These are phyloP conservation scores for Asterionellopsis glacialis DNA, from an alignment of 108 stramenopile genomes.

Conservation along the genomic window DNA sequence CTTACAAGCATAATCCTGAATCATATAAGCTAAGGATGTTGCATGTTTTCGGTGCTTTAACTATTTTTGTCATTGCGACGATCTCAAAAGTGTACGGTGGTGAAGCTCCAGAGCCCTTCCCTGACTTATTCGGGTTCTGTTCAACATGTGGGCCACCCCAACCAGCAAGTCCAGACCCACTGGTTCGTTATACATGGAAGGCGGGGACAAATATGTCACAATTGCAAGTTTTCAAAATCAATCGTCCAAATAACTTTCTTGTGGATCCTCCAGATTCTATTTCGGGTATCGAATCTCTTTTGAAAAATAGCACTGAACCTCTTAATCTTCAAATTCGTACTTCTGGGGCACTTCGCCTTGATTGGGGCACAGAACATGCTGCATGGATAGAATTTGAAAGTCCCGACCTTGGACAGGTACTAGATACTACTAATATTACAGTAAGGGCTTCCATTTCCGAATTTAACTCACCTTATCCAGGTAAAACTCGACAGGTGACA, in stretches of 20 bases:
- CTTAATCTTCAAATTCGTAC: slow-evolving; percentile 7
- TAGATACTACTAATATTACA: neutral
- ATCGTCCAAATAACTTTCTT: neutral
- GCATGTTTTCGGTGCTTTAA: too few relatives aligned
- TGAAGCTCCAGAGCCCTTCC: slow-evolving; percentile 33
- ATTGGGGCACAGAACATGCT: slow-evolving; percentile 41
- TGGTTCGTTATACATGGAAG: slow-evolving; percentile 30
- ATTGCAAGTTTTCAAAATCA: slow-evolving; percentile 29
- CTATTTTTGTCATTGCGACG: too few relatives aligned
- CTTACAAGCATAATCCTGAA: too few relatives aligned
- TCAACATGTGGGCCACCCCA: slow-evolving; percentile 7
- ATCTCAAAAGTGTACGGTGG: neutral
- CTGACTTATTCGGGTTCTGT: slow-evolving; percentile 10
- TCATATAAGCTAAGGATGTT: too few relatives aligned
- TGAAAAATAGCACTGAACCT: neutral
- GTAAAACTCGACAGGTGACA: slow-evolving; percentile 18
- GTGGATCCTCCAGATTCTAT: slow-evolving; percentile 2
- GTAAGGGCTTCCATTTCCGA: slow-evolving; percentile 26
- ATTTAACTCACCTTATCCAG: slow-evolving; percentile 29
- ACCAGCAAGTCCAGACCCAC: slow-evolving; percentile 27
- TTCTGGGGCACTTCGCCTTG: slow-evolving; percentile 9
- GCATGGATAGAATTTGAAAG: slow-evolving; percentile 34
- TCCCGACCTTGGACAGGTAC: neutral
- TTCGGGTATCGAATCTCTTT: neutral
- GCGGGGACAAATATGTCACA: slow-evolving; percentile 1